Evolutionary conservation across 1,284 basidiomycete genomes (phyloP).

Genomic region (Trametes pubescens): DNA sequence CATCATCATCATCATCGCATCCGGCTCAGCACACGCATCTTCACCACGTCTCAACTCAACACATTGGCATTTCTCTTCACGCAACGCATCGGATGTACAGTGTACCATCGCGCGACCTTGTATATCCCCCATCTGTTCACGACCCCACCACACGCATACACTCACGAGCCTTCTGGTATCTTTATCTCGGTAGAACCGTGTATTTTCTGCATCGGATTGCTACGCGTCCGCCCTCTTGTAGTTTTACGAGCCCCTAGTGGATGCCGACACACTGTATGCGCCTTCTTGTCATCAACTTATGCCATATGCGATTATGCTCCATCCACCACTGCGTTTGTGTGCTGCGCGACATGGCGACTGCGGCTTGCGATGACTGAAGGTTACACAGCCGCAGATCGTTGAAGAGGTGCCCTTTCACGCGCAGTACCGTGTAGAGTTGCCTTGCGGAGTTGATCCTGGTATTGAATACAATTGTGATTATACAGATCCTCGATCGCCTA

Average conservation of each 20-base stretch:
- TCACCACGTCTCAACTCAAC: neutral
- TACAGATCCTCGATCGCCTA: conserved; percentile 4
- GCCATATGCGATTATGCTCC: conserved; percentile 32
- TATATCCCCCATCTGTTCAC: conserved; percentile 3
- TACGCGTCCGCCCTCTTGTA: conserved; percentile 9
- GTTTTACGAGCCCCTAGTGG: conserved; percentile 20
- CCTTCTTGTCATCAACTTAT: conserved; percentile 21
- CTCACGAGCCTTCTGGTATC: conserved; percentile 36
- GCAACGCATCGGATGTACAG: conserved; percentile 21
- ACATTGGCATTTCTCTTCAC: conserved; percentile 9
- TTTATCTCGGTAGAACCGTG: conserved; percentile 48
- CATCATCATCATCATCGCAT: neutral
- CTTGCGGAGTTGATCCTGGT: neutral
- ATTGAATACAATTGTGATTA: neutral
- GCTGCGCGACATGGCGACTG: neutral
- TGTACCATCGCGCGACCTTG: conserved; percentile 19
- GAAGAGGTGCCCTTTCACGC: neutral
- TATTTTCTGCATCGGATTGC: conserved; percentile 26
- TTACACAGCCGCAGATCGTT: too few relatives aligned
- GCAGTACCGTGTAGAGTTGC: neutral
- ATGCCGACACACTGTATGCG: conserved; percentile 17
- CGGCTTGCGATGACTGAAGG: too few relatives aligned
- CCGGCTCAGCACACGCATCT: neutral
- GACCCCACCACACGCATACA: conserved; percentile 4
- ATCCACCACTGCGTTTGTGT: neutral